phyloP scores from a whole-genome alignment of 1,284 basidiomycete species.

The Singerocomus rubriflavus region DNA sequence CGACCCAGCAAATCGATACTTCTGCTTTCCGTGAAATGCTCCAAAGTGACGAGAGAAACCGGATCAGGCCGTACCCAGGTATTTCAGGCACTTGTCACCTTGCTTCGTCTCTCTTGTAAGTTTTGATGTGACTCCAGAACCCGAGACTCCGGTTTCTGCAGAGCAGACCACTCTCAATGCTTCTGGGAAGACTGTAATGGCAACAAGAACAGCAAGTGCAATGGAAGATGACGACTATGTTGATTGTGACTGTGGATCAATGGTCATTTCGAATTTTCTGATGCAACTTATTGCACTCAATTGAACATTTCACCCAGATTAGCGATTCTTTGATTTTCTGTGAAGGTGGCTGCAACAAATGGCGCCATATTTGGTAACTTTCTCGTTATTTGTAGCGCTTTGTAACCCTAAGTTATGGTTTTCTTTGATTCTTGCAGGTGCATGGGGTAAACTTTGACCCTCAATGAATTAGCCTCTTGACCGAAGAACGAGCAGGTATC shows the following conservation, averaged over 20 bases:
- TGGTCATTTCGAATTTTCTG: constrained; percentile 34
- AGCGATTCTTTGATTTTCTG: constrained; percentile 58
- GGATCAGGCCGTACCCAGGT: constrained; percentile 35
- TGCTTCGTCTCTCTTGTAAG: background rate
- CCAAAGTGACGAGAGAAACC: constrained; percentile 20
- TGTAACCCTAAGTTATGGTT: constrained; percentile 5
- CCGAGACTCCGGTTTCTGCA: constrained; percentile 43
- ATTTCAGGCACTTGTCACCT: constrained; percentile 46
- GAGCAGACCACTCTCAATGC: background rate
- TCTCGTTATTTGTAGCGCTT: background rate
- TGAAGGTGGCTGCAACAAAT: constrained; percentile 62
- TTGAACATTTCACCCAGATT: constrained; percentile 35
- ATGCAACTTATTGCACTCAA: background rate
- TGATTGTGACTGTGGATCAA: constrained; percentile 65
- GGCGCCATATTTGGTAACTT: constrained; percentile 70
- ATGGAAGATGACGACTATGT: constrained; percentile 21
- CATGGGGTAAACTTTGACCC: constrained; percentile 55
- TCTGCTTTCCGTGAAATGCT: constrained; percentile 43
- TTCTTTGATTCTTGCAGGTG: constrained; percentile 51
- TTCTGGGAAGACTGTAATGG: background rate
- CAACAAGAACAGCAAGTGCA: background rate
- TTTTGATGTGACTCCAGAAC: constrained; percentile 31
- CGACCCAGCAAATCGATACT: constrained; percentile 37
- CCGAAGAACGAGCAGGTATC: constrained; percentile 46
- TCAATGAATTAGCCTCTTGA: background rate